Base-by-base conservation (phyloP, 2,329 filamentous ascomycete genomes). In the Exophiala bonariae region DNA sequence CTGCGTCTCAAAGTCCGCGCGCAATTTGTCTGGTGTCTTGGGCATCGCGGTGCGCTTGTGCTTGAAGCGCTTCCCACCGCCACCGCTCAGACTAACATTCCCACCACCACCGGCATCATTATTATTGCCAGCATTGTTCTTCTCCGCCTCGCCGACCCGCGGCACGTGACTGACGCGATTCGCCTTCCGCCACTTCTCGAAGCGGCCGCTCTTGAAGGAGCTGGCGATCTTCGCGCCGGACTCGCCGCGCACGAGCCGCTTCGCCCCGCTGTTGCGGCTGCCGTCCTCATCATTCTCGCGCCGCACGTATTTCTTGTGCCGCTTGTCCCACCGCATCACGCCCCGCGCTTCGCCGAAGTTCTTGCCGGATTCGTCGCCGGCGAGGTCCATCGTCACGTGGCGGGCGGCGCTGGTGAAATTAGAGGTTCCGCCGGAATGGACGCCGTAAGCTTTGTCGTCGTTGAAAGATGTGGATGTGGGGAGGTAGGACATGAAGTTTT, bases 401-500 rank as follows among this genome's bases (percentile, higher is more conserved):
- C 89, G 82, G n/a, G 95, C 92, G 5, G 88, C 89, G 62, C 90
- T 84, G 37, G 95, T 80, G 71, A 99, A 99, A 68, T 86, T 91
- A 6, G 23, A 6, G 4, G 10, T 8, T 37, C 14, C 35, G 44
- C 89, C 89, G 0, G 89, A 87, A 68, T 95, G 89, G 14, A 99
- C 90, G 55, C 91, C 90, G 70, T 99, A 99, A 10, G 85, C 93
- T 44, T 88, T 86, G 64, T 96, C 90, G 70, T 97, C 92, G 42
- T 86, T 88, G 3, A 86, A 77, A 66, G 92, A 93, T 59, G 81
- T 79, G 33, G 83, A 83, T 52, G 87, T 85, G 0, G 93, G 93
- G 1, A 83, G 88, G 76, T 99, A 99, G 8, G 89, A 87, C 90
- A 99, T 97, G 82, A 95, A 99, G 59, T 93, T 82, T 35, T 96